Conservation (phyloP, 176 grass and related monocot genomes). For the Avena atlantica region DNA sequence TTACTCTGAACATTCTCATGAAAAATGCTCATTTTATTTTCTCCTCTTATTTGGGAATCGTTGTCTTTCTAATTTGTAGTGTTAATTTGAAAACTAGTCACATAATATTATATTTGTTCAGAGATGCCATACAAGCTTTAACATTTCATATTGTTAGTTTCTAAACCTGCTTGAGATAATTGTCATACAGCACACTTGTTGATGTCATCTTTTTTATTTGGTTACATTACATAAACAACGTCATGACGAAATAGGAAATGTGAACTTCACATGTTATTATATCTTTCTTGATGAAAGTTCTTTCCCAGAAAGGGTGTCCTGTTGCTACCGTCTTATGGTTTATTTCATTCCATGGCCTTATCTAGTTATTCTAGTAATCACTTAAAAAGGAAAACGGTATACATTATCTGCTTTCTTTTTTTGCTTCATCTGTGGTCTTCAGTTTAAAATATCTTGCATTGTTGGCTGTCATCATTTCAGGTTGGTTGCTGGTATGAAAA, state of each 20-base stretch:
- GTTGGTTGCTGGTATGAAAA: slow-evolving; percentile 80
- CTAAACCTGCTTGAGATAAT: not conserved
- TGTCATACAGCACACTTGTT: not conserved
- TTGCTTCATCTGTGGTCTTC: slow-evolving; percentile 26
- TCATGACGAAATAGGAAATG: not conserved
- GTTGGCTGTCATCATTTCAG: slow-evolving; percentile 52
- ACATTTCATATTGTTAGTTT: not conserved
- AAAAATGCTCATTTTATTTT: not conserved
- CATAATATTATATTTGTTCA: slow-evolving; percentile 8
- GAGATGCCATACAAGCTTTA: not conserved
- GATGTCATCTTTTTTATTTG: slow-evolving; percentile 16
- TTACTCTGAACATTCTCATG: slow-evolving; percentile 26
- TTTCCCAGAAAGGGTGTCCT: not conserved
- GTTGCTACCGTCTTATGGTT: not conserved
- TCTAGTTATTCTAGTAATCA: not conserved
- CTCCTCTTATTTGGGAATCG: slow-evolving; percentile 3
- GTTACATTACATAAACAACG: not conserved
- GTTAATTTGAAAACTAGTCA: not conserved
- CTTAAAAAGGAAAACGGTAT: not conserved
- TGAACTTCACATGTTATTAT: not conserved
- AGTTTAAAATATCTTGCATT: slow-evolving; percentile 36
- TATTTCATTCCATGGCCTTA: slow-evolving; percentile 20
- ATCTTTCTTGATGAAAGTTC: slow-evolving; percentile 25
- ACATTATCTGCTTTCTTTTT: slow-evolving; percentile 26
- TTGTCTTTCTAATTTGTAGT: slow-evolving; percentile 15